Conservation (phyloP, 805 yeast genomes). For the Dipodascopsis uninucleata region DNA sequence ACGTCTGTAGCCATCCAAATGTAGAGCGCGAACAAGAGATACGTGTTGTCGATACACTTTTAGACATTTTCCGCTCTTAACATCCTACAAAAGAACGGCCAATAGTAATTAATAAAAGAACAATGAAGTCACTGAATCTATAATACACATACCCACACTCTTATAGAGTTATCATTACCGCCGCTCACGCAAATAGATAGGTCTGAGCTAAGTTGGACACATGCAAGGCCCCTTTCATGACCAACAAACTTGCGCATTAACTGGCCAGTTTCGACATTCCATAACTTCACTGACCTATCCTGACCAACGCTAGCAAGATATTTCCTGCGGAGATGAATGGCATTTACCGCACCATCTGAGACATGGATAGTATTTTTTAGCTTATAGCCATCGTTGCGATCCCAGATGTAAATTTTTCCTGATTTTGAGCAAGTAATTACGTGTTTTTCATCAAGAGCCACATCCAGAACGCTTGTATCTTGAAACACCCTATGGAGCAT, state of each 20-base stretch:
- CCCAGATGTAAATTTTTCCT: constrained; percentile 34
- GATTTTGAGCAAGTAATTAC: constrained; percentile 39
- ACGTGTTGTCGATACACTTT: constrained; percentile 73
- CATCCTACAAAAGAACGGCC: constrained; percentile 39
- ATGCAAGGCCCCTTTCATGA: constrained; percentile 78
- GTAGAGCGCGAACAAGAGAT: constrained; percentile 67
- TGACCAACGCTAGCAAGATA: constrained; percentile 44
- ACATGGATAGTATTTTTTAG: constrained; percentile 30
- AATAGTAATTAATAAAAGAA: constrained; percentile 1
- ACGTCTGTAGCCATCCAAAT: constrained; percentile 28
- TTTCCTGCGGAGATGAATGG: constrained; percentile 32
- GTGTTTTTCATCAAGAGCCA: constrained; percentile 29
- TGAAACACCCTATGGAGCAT: constrained; percentile 30
- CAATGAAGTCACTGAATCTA: not conserved
- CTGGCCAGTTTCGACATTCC: constrained; percentile 73
- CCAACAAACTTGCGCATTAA: constrained; percentile 66
- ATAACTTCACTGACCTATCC: constrained; percentile 76
- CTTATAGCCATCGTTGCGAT: constrained; percentile 24
- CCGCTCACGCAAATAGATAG: constrained; percentile 73
- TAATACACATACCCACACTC: constrained; percentile 59
- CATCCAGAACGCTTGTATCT: constrained; percentile 34
- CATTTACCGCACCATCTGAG: constrained; percentile 39
- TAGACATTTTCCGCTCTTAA: constrained; percentile 66
- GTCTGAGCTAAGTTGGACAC: constrained; percentile 72
- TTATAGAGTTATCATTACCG: constrained; percentile 78